These are phyloP conservation scores for Ailanthus altissimus DNA, from an alignment of 345 rosid genomes.

Conservation along the genomic window DNA sequence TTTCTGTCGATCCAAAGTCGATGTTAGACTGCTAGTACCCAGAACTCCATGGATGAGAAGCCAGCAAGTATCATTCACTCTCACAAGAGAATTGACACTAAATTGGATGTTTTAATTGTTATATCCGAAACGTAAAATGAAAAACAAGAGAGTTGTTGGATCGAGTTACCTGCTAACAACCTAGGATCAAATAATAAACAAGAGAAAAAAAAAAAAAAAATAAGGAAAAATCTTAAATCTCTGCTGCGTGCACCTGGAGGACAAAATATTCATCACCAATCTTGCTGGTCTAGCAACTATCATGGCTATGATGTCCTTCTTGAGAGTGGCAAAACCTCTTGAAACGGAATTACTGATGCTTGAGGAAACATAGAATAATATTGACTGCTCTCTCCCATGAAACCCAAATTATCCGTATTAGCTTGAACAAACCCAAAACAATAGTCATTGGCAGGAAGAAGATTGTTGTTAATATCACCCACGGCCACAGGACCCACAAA, in stretches of 20 bases:
- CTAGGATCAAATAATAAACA: neutral
- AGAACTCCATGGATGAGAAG: too few relatives aligned
- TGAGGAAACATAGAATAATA: neutral
- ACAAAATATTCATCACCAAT: neutral
- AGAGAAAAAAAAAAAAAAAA: too few relatives aligned
- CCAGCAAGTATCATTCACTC: neutral
- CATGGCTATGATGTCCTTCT: neutral
- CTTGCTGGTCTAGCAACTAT: neutral
- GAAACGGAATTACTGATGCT: too few relatives aligned
- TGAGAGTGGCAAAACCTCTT: neutral
- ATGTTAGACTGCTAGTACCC: too few relatives aligned
- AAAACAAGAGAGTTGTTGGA: too few relatives aligned
- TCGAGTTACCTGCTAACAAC: too few relatives aligned
- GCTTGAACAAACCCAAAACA: neutral
- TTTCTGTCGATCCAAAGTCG: too few relatives aligned
- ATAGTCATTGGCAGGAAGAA: neutral
- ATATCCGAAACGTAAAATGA: too few relatives aligned
- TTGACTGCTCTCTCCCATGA: neutral
- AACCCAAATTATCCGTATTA: neutral
- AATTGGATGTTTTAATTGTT: neutral
- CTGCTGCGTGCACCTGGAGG: neutral
- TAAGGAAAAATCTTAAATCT: neutral
- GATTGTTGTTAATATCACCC: too few relatives aligned
- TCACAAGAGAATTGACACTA: neutral
- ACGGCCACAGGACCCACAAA: neutral